Evolutionary conservation across 2,329 filamentous ascomycete species (phyloP).

Genomic region (Helotiales sp.): DNA sequence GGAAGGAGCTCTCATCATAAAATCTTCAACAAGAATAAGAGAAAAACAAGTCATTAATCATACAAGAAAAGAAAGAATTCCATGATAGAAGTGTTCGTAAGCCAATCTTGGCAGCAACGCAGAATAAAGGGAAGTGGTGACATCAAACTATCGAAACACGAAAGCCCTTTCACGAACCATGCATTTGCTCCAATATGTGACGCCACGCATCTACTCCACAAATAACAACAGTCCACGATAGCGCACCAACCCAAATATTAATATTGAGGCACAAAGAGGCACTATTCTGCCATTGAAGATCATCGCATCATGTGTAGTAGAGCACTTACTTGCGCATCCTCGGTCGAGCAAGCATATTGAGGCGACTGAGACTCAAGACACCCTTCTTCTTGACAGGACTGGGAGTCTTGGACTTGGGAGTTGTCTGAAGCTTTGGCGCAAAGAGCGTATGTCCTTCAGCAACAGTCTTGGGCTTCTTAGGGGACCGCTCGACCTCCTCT

Average conservation of each 20-base stretch:
- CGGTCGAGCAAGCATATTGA: constrained; percentile 65
- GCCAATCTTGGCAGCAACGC: constrained; percentile 14
- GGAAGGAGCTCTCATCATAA: constrained; percentile 16
- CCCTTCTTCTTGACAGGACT: constrained; percentile 58
- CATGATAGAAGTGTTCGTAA: constrained; percentile 16
- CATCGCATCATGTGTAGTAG: not conserved
- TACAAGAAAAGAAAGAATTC: constrained; percentile 19
- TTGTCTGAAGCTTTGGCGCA: constrained; percentile 40
- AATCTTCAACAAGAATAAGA: constrained; percentile 19
- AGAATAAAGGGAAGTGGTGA: not conserved
- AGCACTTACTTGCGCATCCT: constrained; percentile 56
- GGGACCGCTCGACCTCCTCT: constrained; percentile 54
- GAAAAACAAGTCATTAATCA: not conserved
- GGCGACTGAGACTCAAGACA: constrained; percentile 60
- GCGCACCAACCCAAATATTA: constrained; percentile 19
- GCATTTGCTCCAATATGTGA: constrained; percentile 14
- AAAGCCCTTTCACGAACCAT: constrained; percentile 21
- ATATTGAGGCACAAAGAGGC: constrained; percentile 9
- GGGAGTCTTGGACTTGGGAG: constrained; percentile 40
- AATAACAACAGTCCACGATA: constrained; percentile 8
- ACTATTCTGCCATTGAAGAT: not conserved
- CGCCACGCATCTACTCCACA: not conserved
- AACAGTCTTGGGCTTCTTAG: constrained; percentile 61
- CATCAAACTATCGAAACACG: constrained; percentile 20
- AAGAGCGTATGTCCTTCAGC: constrained; percentile 39